These are phyloP conservation scores for Eremomyces bilateralis DNA, from an alignment of 495 filamentous ascomycete genomes.

Conservation along the genomic window DNA sequence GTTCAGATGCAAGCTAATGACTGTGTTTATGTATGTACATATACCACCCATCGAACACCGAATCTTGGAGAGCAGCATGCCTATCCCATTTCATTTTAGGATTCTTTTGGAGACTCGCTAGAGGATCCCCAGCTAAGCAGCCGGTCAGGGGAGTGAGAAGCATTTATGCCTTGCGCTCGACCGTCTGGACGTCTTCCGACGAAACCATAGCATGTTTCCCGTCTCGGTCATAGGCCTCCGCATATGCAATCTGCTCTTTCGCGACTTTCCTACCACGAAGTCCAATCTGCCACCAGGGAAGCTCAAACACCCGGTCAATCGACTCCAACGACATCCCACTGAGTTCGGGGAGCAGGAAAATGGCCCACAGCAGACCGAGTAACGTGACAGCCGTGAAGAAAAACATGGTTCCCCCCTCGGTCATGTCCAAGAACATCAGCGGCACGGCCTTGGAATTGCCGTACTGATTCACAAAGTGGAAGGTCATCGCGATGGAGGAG, in stretches of 20 bases:
- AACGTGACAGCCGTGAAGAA: constrained; percentile 42
- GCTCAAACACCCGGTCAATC: constrained; percentile 46
- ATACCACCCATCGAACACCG: too few relatives aligned
- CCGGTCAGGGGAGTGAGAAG: too few relatives aligned
- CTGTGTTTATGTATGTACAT: too few relatives aligned
- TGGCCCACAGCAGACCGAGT: constrained; percentile 18
- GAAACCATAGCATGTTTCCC: too few relatives aligned
- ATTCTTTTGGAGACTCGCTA: too few relatives aligned
- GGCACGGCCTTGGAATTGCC: constrained; percentile 33
- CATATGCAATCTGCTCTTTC: constrained; percentile 8
- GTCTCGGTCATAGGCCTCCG: constrained; percentile 4
- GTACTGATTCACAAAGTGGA: constrained; percentile 57
- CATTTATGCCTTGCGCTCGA: too few relatives aligned
- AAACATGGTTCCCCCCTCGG: constrained; percentile 32
- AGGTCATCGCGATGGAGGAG: constrained; percentile 15
- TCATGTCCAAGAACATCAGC: constrained; percentile 30
- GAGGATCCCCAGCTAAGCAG: too few relatives aligned
- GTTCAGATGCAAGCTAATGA: too few relatives aligned
- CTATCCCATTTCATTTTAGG: too few relatives aligned
- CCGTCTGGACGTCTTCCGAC: too few relatives aligned
- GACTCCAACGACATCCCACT: constrained; percentile 29
- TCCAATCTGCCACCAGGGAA: constrained; percentile 47
- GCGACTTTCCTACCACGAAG: constrained; percentile 25
- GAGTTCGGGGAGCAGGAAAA: constrained; percentile 16
- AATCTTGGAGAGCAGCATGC: too few relatives aligned